These are phyloP conservation scores for Ephemerocybe angulata DNA, from an alignment of 768 basidiomycete genomes.

Conservation along the genomic window DNA sequence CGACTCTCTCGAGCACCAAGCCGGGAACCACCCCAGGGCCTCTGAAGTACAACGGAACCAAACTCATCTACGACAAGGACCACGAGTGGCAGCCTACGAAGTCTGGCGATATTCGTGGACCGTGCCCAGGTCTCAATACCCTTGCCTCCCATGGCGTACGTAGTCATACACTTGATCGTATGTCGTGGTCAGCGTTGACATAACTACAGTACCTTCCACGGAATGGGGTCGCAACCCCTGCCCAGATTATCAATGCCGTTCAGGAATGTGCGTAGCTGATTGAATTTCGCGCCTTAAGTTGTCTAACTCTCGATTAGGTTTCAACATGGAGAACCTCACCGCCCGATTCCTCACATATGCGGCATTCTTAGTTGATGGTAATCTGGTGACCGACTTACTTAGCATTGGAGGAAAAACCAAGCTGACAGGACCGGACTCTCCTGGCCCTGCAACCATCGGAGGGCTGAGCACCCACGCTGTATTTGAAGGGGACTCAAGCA, in stretches of 20 bases:
- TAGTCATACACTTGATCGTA: background rate
- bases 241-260: constrained; percentile 11
- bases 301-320: too few relatives aligned
- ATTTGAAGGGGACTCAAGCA: constrained; percentile 12
- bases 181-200: background rate
- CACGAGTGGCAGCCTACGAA: constrained; percentile 14
- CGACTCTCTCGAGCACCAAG: constrained; percentile 1
- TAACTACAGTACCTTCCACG: constrained; percentile 10
- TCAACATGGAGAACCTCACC: constrained; percentile 15
- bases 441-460: constrained; percentile 14
- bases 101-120: constrained; percentile 14
- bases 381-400: constrained; percentile 14
- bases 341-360: constrained; percentile 14
- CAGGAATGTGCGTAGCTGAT: constrained; percentile 5
- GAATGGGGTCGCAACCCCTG: constrained; percentile 11
- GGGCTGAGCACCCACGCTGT: constrained; percentile 15
- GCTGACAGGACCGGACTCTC: constrained; percentile 15
- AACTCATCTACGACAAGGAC: constrained; percentile 17
- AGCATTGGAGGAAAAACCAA: constrained; percentile 19
- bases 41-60: constrained; percentile 12
- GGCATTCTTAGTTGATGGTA: constrained; percentile 16
- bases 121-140: constrained; percentile 20
- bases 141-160: constrained; percentile 17
- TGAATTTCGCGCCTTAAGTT: background rate
- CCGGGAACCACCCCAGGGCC: constrained; percentile 8